Evolutionary conservation across 352 stramenopile species (phyloP).

Genomic region (Phytophthora melonis): DNA sequence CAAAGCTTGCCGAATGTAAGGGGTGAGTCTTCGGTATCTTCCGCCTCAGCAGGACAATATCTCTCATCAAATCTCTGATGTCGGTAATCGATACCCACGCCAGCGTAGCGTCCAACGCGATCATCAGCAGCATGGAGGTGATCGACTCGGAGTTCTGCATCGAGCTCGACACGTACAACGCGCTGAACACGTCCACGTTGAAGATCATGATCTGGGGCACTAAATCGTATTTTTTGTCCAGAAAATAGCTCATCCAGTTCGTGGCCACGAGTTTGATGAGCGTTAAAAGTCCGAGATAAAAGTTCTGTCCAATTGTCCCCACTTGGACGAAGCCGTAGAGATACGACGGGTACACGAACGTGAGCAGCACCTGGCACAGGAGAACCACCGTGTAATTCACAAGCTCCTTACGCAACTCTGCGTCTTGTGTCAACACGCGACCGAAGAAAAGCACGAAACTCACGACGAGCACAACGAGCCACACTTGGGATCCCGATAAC

Average conservation of each 20-base stretch:
- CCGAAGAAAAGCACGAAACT: conserved; percentile 25
- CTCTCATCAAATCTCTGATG: conserved; percentile 13
- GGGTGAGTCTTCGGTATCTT: conserved; percentile 11
- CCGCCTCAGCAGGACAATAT: conserved; percentile 8
- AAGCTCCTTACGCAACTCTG: conserved; percentile 7
- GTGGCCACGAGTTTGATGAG: conserved; percentile 54
- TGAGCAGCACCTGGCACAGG: conserved; percentile 13
- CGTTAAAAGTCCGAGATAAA: conserved; percentile 41
- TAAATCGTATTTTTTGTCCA: conserved; percentile 29
- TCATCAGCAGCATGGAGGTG: conserved; percentile 29
- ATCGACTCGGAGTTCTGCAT: conserved; percentile 46
- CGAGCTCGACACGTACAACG: conserved; percentile 45
- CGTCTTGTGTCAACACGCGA: conserved; percentile 1
- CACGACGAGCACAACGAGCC: conserved; percentile 24
- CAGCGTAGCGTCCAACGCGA: conserved; percentile 37
- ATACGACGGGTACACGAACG: conserved; percentile 53
- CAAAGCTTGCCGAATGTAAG: background rate
- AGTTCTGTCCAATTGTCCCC: conserved; percentile 16
- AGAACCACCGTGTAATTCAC: conserved; percentile 12
- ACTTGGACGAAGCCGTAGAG: conserved; percentile 44
- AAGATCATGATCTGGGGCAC: conserved; percentile 54
- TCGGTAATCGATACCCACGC: conserved; percentile 37
- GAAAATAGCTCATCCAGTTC: conserved; percentile 38
- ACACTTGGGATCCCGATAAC: conserved; percentile 34
- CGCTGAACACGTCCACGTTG: conserved; percentile 58